Percentiles rank a stretch among this genome's conserved stretches.
These are phyloP conservation scores for Malus orientalis DNA, from an alignment of 306 rosid species.

Conservation along the genomic window DNA sequence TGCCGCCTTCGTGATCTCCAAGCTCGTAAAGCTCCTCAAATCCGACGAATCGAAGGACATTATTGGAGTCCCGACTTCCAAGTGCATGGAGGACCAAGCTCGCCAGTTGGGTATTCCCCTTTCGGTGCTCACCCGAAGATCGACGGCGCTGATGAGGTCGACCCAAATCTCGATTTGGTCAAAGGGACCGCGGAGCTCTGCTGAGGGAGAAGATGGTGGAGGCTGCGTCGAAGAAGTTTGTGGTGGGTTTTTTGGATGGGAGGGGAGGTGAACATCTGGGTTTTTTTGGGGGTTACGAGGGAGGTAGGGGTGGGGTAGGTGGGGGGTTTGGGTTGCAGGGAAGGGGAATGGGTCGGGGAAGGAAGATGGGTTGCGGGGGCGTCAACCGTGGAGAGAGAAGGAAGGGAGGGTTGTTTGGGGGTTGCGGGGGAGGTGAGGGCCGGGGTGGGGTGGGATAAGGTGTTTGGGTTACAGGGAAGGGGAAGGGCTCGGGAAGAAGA, in stretches of 20 bases:
- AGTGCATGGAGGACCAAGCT: conserved; percentile 81
- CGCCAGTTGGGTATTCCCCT: conserved; percentile 68
- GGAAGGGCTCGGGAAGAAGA: too few relatives aligned
- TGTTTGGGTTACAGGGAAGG: too few relatives aligned
- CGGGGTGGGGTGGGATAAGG: too few relatives aligned
- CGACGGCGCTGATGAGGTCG: conserved; percentile 86
- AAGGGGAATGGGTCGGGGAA: too few relatives aligned
- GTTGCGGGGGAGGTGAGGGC: too few relatives aligned
- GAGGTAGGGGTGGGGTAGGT: too few relatives aligned
- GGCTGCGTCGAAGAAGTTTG: conserved; percentile 68
- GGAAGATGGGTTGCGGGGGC: too few relatives aligned
- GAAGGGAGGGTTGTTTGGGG: too few relatives aligned
- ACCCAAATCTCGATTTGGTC: conserved; percentile 62
- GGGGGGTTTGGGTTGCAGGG: too few relatives aligned
- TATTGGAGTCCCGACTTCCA: conserved; percentile 71
- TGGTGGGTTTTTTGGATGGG: conserved; percentile 17
- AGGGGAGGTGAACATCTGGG: too few relatives aligned
- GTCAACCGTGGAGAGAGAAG: too few relatives aligned
- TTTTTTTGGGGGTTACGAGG: too few relatives aligned
- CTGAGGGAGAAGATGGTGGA: conserved; percentile 79
- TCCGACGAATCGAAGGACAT: conserved; percentile 56
- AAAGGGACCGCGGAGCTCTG: conserved; percentile 79
- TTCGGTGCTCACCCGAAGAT: conserved; percentile 63
- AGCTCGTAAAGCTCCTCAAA: conserved; percentile 52
- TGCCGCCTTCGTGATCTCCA: conserved; percentile 80